Evolutionary conservation across 768 basidiomycete species (phyloP), one percentile per base, ranked within the genome.

Genomic region (Epithele typhae): DNA sequence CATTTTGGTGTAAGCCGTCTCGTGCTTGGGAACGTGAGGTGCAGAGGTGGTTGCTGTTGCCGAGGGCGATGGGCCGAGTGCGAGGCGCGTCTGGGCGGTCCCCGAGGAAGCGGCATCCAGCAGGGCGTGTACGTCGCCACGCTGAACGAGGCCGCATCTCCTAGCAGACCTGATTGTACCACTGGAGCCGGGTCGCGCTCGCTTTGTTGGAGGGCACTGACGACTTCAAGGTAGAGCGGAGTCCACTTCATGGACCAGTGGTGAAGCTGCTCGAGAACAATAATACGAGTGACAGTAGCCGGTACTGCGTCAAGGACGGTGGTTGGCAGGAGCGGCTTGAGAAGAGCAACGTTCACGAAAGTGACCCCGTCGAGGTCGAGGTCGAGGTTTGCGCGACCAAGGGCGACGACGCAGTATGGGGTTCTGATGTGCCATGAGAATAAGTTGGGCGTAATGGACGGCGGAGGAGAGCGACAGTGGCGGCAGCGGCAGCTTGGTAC

Each of bases 1-100:
- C 21, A 97, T 85, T 63, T 85, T 88, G 52, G 87, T 92, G 72
- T 98, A 98, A 9, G 92, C 84, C 2, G 79, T 69, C 68, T 99
- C 96, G 62, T 95, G 90, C 60, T 82, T 82, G 9, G 96, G 96
- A n/a, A 92, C 69, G 51, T 84, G 81, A 9, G 84, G 82, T 1
- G 68, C 46, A 25, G 65, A 33, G 3, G 41, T 2, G 1, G 49
- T 24, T n/a, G 64, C 58, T 6, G 51, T 40, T 18, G 58, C 45
- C 3, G 66, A 37, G 0, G 68, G 58, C 12, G 65, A 53, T 25
- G 61, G 47, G 24, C 81, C 81, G 15, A 88, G 68, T 11, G 66
- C 72, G 15, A 87, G 61, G 11, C 76, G 75, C 9, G 68, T 54
- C 36, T 72, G 55, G 9, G 69, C 53, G 4, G 74, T 64, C 18